A percentile compares a stretch with the other conserved stretches of the same genome.
These are phyloP conservation scores for Adenanthera pavonina DNA, from an alignment of 306 rosid species.

Conservation along the genomic window DNA sequence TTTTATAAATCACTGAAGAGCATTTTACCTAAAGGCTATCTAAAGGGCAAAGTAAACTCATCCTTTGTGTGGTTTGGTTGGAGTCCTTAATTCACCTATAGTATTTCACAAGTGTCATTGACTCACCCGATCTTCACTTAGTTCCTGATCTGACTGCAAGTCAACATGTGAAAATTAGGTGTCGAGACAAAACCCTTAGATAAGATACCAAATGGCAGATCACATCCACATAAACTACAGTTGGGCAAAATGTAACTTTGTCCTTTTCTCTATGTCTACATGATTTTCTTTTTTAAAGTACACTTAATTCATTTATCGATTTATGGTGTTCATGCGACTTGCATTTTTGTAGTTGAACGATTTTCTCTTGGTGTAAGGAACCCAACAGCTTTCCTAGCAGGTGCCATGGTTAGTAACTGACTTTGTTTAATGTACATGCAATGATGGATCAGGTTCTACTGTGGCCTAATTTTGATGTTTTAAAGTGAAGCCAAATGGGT, in stretches of 20 bases:
- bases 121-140: neutral
- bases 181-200: neutral
- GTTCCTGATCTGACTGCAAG: neutral
- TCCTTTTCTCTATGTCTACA: conserved; percentile 6
- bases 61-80: neutral
- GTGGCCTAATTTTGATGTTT: neutral
- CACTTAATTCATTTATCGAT: conserved; percentile 27
- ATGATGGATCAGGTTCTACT: neutral
- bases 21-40: too few relatives aligned
- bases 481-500: neutral
- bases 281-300: neutral
- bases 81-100: neutral
- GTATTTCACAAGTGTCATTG: too few relatives aligned
- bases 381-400: conserved; percentile 68
- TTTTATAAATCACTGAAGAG: neutral
- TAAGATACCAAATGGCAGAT: neutral
- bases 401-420: conserved; percentile 61
- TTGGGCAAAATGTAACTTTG: neutral
- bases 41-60: too few relatives aligned
- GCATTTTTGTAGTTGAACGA: conserved; percentile 60
- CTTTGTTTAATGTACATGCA: conserved; percentile 13
- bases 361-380: conserved; percentile 72
- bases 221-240: neutral
- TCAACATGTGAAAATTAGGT: neutral
- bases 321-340: conserved; percentile 36